Base-by-base conservation (phyloP, 2,329 filamentous ascomycete genomes). In the Fonsecaea nubica region DNA sequence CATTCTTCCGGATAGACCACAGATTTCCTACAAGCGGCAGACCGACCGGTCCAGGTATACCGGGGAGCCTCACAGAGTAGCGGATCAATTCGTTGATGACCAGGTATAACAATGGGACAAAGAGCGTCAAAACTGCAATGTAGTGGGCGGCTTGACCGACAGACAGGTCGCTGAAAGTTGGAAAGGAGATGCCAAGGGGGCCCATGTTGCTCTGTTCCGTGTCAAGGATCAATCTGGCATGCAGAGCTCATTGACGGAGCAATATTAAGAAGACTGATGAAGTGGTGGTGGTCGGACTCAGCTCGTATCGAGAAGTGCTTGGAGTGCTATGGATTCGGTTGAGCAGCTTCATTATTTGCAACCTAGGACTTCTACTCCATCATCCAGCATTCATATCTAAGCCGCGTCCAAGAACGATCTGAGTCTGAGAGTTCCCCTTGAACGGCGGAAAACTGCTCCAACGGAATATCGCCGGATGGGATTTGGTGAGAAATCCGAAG, bases 1-100 rank as follows among this genome's bases (percentile, higher is more conserved):
- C 45, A 10, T 50, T 50, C 18, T 50, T 50, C 21, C 45, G 45
- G 8, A 50, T 50, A 9, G 45, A 50, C 45, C 45, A 50, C 18
- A 55, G 8, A 56, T 86, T 86, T 7, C 85, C 85, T 42, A 87
- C 81, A 33, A 87, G 56, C 0, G 84, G 85, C 10, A 85, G 69
- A 0, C 85, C 84, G 0, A 73, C 69, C 0, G 85, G 85, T 0
- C 85, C 85, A 3, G 77, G 76, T 35, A 86, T 75, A 3, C 79
- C 78, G 3, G 76, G 74, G 25, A 86, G 78, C 8, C 84, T 78
- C 10, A 79, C 80, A 9, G 73, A 73, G 12, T 72, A 71, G 40
- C 83, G 82, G 50, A 82, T 72, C 15, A 83, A 75, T 65, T 85
- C 83, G 68, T 85, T 85, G 64, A 79, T 60, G n/a, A 84, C 65